A percentile compares a stretch with the other conserved stretches of the same genome.
Evolutionary conservation across 2,329 filamentous ascomycete species (phyloP).

Genomic region (Coleophoma eucalyptorum): DNA sequence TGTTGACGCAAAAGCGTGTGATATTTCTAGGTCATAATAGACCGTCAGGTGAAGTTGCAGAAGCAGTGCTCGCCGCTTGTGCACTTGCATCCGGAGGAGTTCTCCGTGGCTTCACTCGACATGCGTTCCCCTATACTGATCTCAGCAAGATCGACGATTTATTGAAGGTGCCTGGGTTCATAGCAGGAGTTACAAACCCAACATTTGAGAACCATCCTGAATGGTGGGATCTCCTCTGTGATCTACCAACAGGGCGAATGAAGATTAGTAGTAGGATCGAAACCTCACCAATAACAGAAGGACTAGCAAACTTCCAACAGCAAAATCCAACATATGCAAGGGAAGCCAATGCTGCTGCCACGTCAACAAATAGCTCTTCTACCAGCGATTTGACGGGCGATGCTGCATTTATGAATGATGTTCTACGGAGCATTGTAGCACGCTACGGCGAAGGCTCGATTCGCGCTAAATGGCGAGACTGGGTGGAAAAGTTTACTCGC

Average conservation of each 20-base stretch:
- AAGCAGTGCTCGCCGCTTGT: conserved; percentile 97
- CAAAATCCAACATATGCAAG: conserved; percentile 58
- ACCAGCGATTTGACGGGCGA: conserved; percentile 76
- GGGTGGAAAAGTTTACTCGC: conserved; percentile 90
- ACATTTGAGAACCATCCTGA: conserved; percentile 92
- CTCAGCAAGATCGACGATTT: conserved; percentile 96
- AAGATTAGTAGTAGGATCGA: conserved; percentile 93
- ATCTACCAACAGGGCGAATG: conserved; percentile 86
- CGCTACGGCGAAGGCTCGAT: conserved; percentile 88
- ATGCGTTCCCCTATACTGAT: conserved; percentile 97
- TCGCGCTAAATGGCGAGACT: conserved; percentile 87
- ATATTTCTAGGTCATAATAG: conserved; percentile 95
- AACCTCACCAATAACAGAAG: conserved; percentile 75
- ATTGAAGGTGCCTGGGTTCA: conserved; percentile 93
- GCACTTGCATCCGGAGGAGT: conserved; percentile 88
- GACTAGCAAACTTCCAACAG: conserved; percentile 82
- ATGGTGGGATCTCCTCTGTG: conserved; percentile 98
- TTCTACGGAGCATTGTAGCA: conserved; percentile 77
- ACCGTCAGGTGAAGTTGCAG: conserved; percentile 91
- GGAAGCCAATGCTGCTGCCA: conserved; percentile 36
- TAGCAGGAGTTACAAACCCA: conserved; percentile 95
- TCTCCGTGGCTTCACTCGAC: conserved; percentile 88
- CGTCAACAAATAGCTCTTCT: conserved; percentile 20
- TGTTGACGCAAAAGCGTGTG: conserved; percentile 93
- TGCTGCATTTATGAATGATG: conserved; percentile 80